A percentile compares a stretch with the other conserved stretches of the same genome.
These are phyloP conservation scores for Flaveria ramosissima DNA, from an alignment of 129 eudicot genomes.

Conservation along the genomic window DNA sequence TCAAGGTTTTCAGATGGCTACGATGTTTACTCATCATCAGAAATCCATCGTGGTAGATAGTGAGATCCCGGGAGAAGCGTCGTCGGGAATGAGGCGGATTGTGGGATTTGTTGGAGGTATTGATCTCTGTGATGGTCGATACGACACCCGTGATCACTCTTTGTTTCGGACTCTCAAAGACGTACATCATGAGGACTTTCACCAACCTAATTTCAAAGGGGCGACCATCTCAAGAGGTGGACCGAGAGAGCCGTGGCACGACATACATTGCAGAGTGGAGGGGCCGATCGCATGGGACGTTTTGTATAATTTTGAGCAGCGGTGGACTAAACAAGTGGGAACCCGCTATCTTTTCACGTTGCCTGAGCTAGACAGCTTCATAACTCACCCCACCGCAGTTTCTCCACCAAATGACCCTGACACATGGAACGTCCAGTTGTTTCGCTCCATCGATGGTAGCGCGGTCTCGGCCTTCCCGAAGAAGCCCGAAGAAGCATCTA, in stretches of 20 bases:
- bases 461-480: conserved; percentile 58
- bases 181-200: conserved; percentile 69
- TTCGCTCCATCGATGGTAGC: conserved; percentile 83
- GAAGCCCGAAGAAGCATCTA: conserved; percentile 52
- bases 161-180: conserved; percentile 59
- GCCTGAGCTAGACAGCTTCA: conserved; percentile 43
- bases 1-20: conserved; percentile 57
- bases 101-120: conserved; percentile 85
- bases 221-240: conserved; percentile 72
- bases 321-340: conserved; percentile 84
- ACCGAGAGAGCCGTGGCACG: conserved; percentile 98
- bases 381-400: conserved; percentile 43
- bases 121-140: conserved; percentile 90
- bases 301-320: conserved; percentile 77
- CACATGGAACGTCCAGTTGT: conserved; percentile 78
- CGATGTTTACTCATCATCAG: conserved; percentile 92
- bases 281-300: conserved; percentile 96
- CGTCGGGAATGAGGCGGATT: conserved; percentile 44
- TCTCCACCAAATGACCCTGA: conserved; percentile 34
- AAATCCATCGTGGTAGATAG: conserved; percentile 70
- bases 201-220: conserved; percentile 77
- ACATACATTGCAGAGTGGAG: conserved; percentile 74
- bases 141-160: conserved; percentile 66
- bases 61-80: conserved; percentile 30
- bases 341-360: conserved; percentile 31